Evolutionary conservation across 768 basidiomycete species (phyloP).

Genomic region (Hericium erinaceus): DNA sequence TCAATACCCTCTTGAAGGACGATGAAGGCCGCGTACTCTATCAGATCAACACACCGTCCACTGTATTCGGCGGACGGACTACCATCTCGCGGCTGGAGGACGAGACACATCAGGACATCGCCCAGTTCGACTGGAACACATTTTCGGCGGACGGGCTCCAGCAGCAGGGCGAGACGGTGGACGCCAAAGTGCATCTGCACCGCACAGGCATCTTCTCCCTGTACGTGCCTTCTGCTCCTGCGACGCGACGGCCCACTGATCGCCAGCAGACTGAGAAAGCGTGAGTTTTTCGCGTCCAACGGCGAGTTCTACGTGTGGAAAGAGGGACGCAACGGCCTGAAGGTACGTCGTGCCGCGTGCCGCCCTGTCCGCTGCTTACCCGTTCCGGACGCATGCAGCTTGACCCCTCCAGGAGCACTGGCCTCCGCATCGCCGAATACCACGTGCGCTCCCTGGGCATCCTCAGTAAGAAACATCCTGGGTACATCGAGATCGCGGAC

Average conservation of each 20-base stretch:
- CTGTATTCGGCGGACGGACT: neutral
- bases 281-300: neutral
- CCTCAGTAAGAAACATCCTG: neutral
- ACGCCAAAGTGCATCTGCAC: neutral
- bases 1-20: constrained; percentile 1
- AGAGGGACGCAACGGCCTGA: neutral
- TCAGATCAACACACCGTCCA: neutral
- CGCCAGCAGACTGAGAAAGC: neutral
- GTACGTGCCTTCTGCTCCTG: neutral
- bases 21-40: neutral
- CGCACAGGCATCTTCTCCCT: neutral
- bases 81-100: neutral
- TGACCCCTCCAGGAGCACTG: neutral
- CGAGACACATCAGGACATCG: neutral
- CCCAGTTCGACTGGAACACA: neutral
- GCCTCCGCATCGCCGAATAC: neutral
- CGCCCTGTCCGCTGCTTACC: neutral
- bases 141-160: neutral
- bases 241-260: neutral
- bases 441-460: neutral
- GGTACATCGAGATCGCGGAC: neutral
- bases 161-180: neutral
- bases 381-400: constrained; percentile 2
- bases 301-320: neutral
- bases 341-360: too few relatives aligned